Percentiles rank a stretch among this genome's conserved stretches.
phyloP scores from a whole-genome alignment of 139 green algal genomes.

The Coccomyxa sp. region DNA sequence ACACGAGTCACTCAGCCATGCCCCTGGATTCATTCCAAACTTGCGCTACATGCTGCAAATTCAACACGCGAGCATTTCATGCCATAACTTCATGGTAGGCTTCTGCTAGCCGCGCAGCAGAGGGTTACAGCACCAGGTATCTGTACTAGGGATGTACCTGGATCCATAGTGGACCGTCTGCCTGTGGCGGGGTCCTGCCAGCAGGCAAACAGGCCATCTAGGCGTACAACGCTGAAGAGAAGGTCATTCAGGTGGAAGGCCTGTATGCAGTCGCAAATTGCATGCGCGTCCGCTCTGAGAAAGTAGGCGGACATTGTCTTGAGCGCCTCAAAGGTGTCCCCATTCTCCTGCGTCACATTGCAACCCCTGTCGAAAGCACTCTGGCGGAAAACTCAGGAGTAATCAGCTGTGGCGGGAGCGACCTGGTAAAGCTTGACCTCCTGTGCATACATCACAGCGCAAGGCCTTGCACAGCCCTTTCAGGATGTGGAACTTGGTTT shows the following conservation, averaged over 20 bases:
- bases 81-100: background rate
- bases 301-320: slow-evolving; percentile 25
- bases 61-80: background rate
- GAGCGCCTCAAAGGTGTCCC: slow-evolving; percentile 22
- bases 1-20: background rate
- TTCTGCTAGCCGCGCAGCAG: background rate
- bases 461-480: background rate
- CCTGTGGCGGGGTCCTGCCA: background rate
- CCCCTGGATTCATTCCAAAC: background rate
- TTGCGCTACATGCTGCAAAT: background rate
- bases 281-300: slow-evolving; percentile 21
- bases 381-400: background rate
- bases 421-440: background rate
- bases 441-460: background rate
- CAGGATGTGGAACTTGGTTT: background rate
- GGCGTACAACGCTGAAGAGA: slow-evolving; percentile 1
- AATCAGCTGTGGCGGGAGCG: no score
- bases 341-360: slow-evolving; percentile 16
- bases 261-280: slow-evolving; percentile 30
- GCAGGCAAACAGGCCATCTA: slow-evolving; percentile 7
- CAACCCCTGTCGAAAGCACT: background rate
- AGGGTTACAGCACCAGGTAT: background rate
- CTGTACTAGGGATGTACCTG: no score
- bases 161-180: background rate
- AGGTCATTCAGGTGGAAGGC: slow-evolving; percentile 22